These are phyloP conservation scores for Paspalum notatum DNA, from an alignment of 176 grass and related monocot genomes.

Conservation along the genomic window DNA sequence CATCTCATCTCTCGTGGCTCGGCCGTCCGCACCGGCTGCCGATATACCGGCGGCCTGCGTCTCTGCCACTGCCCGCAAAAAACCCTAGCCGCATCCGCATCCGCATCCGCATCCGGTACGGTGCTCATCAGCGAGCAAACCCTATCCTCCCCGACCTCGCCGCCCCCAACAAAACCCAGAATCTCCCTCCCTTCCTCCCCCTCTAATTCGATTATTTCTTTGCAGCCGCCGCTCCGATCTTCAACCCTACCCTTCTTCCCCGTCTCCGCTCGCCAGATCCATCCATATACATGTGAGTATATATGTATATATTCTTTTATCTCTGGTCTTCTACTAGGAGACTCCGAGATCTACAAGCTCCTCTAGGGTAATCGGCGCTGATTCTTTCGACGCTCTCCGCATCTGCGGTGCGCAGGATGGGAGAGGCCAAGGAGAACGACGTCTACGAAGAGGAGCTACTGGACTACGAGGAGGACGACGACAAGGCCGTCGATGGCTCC, in stretches of 20 bases:
- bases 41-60: no score
- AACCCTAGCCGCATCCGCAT: no score
- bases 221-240: slow-evolving; percentile 31
- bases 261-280: background rate
- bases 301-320: background rate
- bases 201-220: slow-evolving; percentile 38
- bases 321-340: rapidly evolving
- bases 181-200: slow-evolving; percentile 15
- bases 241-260: background rate
- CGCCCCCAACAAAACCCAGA: background rate
- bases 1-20: no score
- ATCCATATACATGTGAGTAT: slow-evolving; percentile 37
- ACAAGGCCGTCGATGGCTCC: slow-evolving; percentile 74
- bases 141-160: background rate
- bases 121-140: background rate
- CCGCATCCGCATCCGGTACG: background rate
- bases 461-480: slow-evolving; percentile 98
- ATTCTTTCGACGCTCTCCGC: background rate
- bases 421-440: slow-evolving; percentile 89
- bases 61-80: no score
- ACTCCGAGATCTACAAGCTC: background rate
- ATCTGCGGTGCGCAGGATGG: slow-evolving; percentile 53
- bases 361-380: background rate
- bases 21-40: no score
- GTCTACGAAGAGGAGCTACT: slow-evolving; percentile 98